phyloP scores from a whole-genome alignment of 1,139 yeast genomes.

The Zygosaccharomyces pseudobailii region DNA sequence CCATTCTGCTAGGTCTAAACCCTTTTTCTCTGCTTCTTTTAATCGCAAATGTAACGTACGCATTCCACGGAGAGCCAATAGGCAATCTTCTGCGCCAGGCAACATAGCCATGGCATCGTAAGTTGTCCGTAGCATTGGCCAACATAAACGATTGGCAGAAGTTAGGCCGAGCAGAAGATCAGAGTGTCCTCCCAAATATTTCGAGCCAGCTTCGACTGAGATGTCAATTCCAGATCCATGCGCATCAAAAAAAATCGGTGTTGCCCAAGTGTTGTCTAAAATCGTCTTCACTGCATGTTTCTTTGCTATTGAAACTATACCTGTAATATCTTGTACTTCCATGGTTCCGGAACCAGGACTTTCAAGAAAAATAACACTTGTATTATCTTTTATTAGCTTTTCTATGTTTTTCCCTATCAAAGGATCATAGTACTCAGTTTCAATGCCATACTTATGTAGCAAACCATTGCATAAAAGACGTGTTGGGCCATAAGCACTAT shows the following conservation, averaged over 20 bases:
- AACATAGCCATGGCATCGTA: conserved; percentile 8
- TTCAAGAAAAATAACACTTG: conserved; percentile 9
- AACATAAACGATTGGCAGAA: conserved; percentile 8
- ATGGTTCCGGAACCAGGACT: conserved; percentile 13
- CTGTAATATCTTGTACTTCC: conserved; percentile 13
- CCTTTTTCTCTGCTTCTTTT: conserved; percentile 10
- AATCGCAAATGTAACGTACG: conserved; percentile 10
- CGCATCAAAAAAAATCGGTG: conserved; percentile 11
- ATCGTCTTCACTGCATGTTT: conserved; percentile 9
- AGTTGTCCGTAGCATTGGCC: conserved; percentile 9
- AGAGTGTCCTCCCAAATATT: conserved; percentile 14
- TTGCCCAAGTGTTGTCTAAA: conserved; percentile 15
- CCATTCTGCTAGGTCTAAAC: conserved; percentile 9
- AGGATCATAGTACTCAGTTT: conserved; percentile 12
- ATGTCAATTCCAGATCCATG: conserved; percentile 12
- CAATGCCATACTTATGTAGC: conserved; percentile 3
- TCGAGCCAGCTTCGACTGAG: conserved; percentile 13
- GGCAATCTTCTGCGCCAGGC: conserved; percentile 14
- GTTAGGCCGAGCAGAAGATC: conserved; percentile 11
- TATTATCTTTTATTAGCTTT: conserved; percentile 7
- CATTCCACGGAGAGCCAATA: conserved; percentile 8
- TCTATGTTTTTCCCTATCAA: conserved; percentile 8
- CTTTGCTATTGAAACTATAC: conserved; percentile 7
- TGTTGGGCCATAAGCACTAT: conserved; percentile 11
- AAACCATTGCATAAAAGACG: not conserved